Percentiles rank a stretch among this genome's conserved stretches.
These are phyloP conservation scores for Zalaria sp. DNA, from an alignment of 2,329 filamentous ascomycete genomes.

Conservation along the genomic window DNA sequence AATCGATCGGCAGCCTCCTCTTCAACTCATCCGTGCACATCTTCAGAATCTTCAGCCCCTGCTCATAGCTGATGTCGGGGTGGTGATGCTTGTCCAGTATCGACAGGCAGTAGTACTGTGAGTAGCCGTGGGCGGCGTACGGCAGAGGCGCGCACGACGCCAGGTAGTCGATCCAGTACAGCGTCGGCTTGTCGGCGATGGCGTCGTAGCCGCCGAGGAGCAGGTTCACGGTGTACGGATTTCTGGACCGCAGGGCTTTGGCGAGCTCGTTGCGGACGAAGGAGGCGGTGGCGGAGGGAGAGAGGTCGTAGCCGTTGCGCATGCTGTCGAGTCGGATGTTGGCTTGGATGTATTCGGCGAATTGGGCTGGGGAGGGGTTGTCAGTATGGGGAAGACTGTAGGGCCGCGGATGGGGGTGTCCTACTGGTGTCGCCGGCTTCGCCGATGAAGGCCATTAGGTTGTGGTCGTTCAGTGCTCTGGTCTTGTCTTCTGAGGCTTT, in stretches of 20 bases:
- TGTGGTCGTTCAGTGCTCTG: conserved; percentile 79
- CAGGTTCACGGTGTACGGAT: conserved; percentile 94
- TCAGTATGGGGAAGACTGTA: neutral
- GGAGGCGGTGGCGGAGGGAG: conserved; percentile 74
- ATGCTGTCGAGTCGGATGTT: conserved; percentile 97
- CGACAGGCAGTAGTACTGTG: conserved; percentile 97
- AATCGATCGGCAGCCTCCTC: conserved; percentile 91
- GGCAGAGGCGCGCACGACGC: conserved; percentile 76
- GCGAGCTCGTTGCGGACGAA: conserved; percentile 93
- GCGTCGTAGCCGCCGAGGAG: conserved; percentile 87
- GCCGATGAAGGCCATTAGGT: conserved; percentile 86
- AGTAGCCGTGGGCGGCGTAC: conserved; percentile 95
- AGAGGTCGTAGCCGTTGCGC: conserved; percentile 89
- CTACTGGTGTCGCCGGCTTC: conserved; percentile 90
- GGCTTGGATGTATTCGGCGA: conserved; percentile 97
- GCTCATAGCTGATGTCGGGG: conserved; percentile 75
- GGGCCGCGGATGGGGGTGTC: conserved; percentile 10
- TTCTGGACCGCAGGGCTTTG: conserved; percentile 74
- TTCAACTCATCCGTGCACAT: conserved; percentile 97
- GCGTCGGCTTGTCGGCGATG: conserved; percentile 75
- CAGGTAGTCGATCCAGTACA: conserved; percentile 98
- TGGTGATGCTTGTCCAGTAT: conserved; percentile 98
- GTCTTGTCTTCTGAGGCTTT: conserved; percentile 97
- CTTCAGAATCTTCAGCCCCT: conserved; percentile 81
- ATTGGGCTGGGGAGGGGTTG: conserved; percentile 56